These are phyloP conservation scores for Termitomyces sp. DNA, from an alignment of 768 basidiomycete genomes.

Conservation along the genomic window DNA sequence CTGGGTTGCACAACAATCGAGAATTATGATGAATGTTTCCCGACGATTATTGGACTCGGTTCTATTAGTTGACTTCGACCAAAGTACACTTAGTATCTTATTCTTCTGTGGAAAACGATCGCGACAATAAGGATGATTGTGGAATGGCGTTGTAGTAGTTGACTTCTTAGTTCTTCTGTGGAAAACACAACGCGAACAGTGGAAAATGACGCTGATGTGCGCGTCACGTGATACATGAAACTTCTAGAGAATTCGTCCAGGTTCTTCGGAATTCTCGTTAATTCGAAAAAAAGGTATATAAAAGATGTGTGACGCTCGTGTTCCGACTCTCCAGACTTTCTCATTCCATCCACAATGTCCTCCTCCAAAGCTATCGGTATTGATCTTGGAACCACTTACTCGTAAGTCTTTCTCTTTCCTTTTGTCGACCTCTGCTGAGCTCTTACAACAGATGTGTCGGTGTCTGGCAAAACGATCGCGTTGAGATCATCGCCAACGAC, in stretches of 20 bases:
- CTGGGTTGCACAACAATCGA: constrained; percentile 19
- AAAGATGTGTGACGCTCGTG: constrained; percentile 22
- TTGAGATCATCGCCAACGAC: constrained; percentile 97
- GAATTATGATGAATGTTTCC: constrained; percentile 10
- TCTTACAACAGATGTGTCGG: constrained; percentile 77
- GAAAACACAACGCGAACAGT: too few species aligned
- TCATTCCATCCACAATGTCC: constrained; percentile 36
- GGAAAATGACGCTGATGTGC: constrained; percentile 17
- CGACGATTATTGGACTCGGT: background rate
- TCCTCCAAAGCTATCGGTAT: constrained; percentile 84
- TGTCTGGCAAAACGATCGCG: constrained; percentile 99
- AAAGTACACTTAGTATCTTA: constrained; percentile 2
- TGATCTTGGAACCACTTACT: constrained; percentile 91
- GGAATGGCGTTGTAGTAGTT: constrained; percentile 14
- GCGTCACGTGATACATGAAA: constrained; percentile 37
- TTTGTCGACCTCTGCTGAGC: constrained; percentile 6
- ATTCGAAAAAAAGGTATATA: constrained; percentile 35
- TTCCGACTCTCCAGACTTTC: constrained; percentile 10
- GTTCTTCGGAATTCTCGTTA: constrained; percentile 31
- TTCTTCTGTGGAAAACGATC: constrained; percentile 2
- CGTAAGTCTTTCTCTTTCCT: constrained; percentile 44
- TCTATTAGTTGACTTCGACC: background rate
- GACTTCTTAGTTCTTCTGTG: too few species aligned
- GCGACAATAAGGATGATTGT: background rate
- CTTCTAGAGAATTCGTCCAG: constrained; percentile 45